Conservation (phyloP, 345 rosid species). For the Corymbia maculata region DNA sequence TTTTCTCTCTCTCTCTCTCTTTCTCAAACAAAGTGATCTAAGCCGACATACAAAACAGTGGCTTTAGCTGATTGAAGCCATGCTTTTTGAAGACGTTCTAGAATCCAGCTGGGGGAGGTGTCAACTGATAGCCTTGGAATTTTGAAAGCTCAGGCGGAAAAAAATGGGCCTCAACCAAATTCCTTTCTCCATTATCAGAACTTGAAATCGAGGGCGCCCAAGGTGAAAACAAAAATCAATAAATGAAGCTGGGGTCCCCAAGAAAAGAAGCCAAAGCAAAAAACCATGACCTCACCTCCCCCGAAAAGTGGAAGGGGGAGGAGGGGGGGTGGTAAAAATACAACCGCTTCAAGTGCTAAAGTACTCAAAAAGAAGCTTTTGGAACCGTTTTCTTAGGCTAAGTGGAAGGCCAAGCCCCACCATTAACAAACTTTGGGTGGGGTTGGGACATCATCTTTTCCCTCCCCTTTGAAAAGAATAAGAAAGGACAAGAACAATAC, state of each 20-base stretch:
- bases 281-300: constrained; percentile 4
- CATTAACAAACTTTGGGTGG: constrained; percentile 2
- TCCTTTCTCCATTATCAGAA: neutral
- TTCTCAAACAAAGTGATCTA: neutral
- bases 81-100: neutral
- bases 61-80: neutral
- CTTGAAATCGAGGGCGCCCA: neutral
- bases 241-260: constrained; percentile 3
- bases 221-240: neutral
- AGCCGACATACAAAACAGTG: neutral
- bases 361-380: constrained; percentile 1
- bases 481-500: neutral
- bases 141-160: neutral
- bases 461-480: neutral
- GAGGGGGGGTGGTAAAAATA: neutral
- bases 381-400: constrained; percentile 1
- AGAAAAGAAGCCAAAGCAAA: neutral
- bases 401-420: constrained; percentile 9
- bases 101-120: neutral
- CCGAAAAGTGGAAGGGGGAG: neutral
- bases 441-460: neutral
- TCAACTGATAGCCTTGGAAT: neutral
- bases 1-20: neutral
- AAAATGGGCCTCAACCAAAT: neutral
- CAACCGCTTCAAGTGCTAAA: neutral